Percentiles rank a stretch among this genome's conserved stretches.
These are phyloP conservation scores for Rhodotorula mucilaginosa DNA, from an alignment of 1,284 basidiomycete genomes.

Conservation along the genomic window DNA sequence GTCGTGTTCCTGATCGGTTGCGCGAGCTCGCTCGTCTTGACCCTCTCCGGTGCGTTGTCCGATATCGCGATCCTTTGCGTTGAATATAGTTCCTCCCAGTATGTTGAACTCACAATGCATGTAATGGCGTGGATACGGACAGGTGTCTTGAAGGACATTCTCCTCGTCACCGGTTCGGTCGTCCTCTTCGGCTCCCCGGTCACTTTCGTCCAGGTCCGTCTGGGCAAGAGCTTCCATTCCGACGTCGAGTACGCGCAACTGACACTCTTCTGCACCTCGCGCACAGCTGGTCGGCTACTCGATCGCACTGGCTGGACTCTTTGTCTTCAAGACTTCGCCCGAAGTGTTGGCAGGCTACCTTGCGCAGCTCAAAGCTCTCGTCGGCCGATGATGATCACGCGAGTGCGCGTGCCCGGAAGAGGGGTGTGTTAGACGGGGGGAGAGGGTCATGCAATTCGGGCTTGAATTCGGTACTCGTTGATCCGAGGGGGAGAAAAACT, in stretches of 20 bases:
- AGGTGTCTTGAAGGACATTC: slow-evolving; percentile 51
- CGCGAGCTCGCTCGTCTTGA: slow-evolving; percentile 51
- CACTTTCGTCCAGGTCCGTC: slow-evolving; percentile 38
- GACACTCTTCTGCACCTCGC: no score
- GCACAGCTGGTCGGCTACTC: slow-evolving; percentile 46
- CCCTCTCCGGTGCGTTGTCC: slow-evolving; percentile 47
- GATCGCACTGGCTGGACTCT: slow-evolving; percentile 30
- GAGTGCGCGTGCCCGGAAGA: not conserved
- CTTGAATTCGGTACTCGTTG: not conserved
- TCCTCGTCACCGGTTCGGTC: slow-evolving; percentile 53
- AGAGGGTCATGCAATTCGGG: no score
- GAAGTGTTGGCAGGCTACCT: slow-evolving; percentile 29
- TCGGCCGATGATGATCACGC: slow-evolving; percentile 19
- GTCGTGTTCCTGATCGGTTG: slow-evolving; percentile 52
- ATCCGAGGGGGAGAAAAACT: not conserved
- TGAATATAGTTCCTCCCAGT: no score
- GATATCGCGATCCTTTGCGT: not conserved
- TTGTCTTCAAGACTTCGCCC: slow-evolving; percentile 29
- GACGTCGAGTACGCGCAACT: not conserved
- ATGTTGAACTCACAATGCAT: not conserved
- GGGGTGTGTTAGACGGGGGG: no score
- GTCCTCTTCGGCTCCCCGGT: slow-evolving; percentile 51
- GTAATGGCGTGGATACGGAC: not conserved
- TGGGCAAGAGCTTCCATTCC: not conserved
- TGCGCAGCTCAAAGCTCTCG: slow-evolving; percentile 19